Conservation (phyloP, 2,329 filamentous ascomycete genomes). For the Seiridium unicorne region DNA sequence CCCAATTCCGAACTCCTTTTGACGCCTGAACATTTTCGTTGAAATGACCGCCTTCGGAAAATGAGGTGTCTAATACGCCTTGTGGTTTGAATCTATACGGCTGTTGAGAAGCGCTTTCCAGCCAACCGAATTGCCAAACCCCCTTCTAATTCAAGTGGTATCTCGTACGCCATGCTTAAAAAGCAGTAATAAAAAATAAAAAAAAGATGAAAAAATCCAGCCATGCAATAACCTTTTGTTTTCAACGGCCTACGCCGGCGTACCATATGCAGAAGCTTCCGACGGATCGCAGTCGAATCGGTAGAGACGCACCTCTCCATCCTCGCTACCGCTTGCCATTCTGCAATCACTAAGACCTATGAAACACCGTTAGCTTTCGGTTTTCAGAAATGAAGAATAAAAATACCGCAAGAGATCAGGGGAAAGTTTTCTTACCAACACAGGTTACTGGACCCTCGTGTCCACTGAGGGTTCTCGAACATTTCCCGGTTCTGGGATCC, state of each 20-base stretch:
- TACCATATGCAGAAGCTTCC: constrained; percentile 47
- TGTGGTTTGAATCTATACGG: not conserved
- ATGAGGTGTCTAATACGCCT: not conserved
- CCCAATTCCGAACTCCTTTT: too few relatives aligned
- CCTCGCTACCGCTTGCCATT: constrained; percentile 89
- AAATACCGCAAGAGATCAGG: not conserved
- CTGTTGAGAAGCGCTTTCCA: not conserved
- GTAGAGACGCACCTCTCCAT: constrained; percentile 85
- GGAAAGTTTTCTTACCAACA: not conserved
- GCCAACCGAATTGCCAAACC: not conserved
- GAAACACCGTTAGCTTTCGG: constrained; percentile 17
- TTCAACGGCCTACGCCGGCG: constrained; percentile 34
- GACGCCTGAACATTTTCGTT: too few relatives aligned
- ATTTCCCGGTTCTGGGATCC: not conserved
- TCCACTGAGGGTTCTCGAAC: too few relatives aligned
- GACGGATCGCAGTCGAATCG: constrained; percentile 60
- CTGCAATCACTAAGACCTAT: constrained; percentile 78
- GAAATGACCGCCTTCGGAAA: too few relatives aligned
- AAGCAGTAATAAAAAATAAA: not conserved
- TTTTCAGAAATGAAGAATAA: constrained; percentile 29
- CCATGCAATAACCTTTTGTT: not conserved
- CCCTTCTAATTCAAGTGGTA: constrained; percentile 11
- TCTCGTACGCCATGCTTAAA: constrained; percentile 2
- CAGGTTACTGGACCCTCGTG: not conserved
- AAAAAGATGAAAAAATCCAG: constrained; percentile 3